Evolutionary conservation across 192 early-diverging fungal species (phyloP), one percentile per base, ranked within the genome.

Genomic region (Phycomyces nitens): DNA sequence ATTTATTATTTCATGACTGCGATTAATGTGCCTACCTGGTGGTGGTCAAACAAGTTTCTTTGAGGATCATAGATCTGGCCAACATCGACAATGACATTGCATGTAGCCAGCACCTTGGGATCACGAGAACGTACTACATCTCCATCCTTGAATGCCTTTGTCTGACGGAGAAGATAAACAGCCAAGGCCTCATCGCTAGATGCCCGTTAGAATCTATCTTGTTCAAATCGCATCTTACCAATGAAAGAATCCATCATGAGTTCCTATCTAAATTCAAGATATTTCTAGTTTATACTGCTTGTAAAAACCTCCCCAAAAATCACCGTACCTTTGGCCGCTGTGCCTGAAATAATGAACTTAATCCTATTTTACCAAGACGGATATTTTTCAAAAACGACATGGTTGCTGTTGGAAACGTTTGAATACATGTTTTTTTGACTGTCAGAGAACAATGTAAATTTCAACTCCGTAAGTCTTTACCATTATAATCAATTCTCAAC

Each of bases 71-170:
- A 96, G 16, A 86, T 84, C 27, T 88, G 89, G 27, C 92, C 93
- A 12, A 96, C 93, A 69, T 96, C 93, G 9, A 94, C 91, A 2
- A 96, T 88, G 59, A 94, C 83, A 68, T 92, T 88, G 59, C 81
- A 92, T 0, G 78, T 77, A 10, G 78, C 83, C 34, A 94, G 78
- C 18, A 86, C 77, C n/a, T 74, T 77, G 0, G 87, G 78, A 60
- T 96, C 92, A 64, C 93, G 88, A 27, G 91, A 86, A 27, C 92
- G 88, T 51, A 91, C 77, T 29, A 92, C 62, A 4, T 74, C 74
- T 62, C 80, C 77, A 42, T 80, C 78, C 62, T 75, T 73, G 74
- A 83, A 91, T 64, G 77, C 62, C 52, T 73, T 64, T 59, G 83
- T 75, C 23, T 77, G 74, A 56, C 72, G 75, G 24, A 96, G 80